Conservation (phyloP, 257 asterid species). For the Coffea canephora region DNA sequence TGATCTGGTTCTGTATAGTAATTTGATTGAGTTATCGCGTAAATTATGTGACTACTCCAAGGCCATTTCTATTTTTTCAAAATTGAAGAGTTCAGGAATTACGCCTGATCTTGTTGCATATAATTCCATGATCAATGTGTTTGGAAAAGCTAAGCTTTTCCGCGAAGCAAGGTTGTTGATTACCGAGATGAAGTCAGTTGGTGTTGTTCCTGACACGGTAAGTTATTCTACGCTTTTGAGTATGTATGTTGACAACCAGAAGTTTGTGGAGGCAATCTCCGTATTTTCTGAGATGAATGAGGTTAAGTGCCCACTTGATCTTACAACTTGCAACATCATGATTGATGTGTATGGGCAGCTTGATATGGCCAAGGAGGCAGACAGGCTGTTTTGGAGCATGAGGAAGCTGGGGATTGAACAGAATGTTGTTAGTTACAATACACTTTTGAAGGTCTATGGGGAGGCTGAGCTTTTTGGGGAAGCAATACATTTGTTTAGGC, state of each 20-base stretch:
- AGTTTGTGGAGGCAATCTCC: conserved; percentile 74
- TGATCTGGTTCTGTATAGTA: conserved; percentile 85
- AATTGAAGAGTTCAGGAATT: conserved; percentile 74
- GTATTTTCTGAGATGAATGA: conserved; percentile 80
- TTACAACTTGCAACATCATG: conserved; percentile 89
- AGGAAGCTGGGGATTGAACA: conserved; percentile 82
- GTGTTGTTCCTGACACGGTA: conserved; percentile 70
- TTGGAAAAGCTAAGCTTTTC: conserved; percentile 92
- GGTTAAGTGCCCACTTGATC: conserved; percentile 57
- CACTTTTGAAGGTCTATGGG: conserved; percentile 84
- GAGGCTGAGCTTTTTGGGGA: conserved; percentile 95
- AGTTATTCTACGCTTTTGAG: conserved; percentile 81
- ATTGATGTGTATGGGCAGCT: conserved; percentile 94
- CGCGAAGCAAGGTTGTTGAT: conserved; percentile 67
- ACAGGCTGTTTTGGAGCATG: conserved; percentile 91
- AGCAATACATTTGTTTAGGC: conserved; percentile 85
- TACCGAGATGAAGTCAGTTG: conserved; percentile 62
- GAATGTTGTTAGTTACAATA: conserved; percentile 82
- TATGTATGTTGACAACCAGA: conserved; percentile 71
- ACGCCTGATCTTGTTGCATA: conserved; percentile 83
- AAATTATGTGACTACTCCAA: conserved; percentile 76
- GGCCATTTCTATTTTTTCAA: conserved; percentile 75
- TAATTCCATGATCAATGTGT: conserved; percentile 86
- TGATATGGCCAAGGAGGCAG: conserved; percentile 94
- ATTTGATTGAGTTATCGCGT: conserved; percentile 83